Conservation (phyloP, 1,139 yeast species). For the Candida sojae region DNA sequence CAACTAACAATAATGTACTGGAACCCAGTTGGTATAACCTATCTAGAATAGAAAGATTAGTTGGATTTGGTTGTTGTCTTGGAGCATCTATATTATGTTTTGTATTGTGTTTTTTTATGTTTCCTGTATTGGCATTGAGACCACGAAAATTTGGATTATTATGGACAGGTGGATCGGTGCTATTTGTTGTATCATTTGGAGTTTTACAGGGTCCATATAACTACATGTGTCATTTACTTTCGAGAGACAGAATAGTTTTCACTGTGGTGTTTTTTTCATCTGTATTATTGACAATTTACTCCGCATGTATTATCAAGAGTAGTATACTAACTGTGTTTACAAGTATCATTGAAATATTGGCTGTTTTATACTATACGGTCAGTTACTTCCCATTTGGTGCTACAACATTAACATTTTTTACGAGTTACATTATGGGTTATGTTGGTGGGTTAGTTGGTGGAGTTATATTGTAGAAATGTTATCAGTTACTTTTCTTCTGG, state of each 20-base stretch:
- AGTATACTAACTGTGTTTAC: constrained; percentile 77
- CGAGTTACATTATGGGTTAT: constrained; percentile 77
- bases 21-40: constrained; percentile 61
- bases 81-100: constrained; percentile 79
- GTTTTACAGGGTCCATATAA: constrained; percentile 88
- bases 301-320: constrained; percentile 57
- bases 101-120: constrained; percentile 74
- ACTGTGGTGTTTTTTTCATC: constrained; percentile 77
- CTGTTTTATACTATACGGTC: constrained; percentile 84
- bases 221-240: constrained; percentile 71
- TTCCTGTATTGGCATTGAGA: constrained; percentile 86
- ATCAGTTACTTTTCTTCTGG: background rate
- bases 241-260: constrained; percentile 77
- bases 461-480: constrained; percentile 13
- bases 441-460: constrained; percentile 61
- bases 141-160: constrained; percentile 89
- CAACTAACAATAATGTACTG: constrained; percentile 17
- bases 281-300: constrained; percentile 64
- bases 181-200: constrained; percentile 89
- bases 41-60: constrained; percentile 75
- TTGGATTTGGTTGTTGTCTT: constrained; percentile 77
- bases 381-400: constrained; percentile 97
- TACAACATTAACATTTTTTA: constrained; percentile 79
- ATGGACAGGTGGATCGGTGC: constrained; percentile 89
- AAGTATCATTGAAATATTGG: constrained; percentile 75